Conservation (phyloP, 129 eudicot species). For the Centella asiatica region DNA sequence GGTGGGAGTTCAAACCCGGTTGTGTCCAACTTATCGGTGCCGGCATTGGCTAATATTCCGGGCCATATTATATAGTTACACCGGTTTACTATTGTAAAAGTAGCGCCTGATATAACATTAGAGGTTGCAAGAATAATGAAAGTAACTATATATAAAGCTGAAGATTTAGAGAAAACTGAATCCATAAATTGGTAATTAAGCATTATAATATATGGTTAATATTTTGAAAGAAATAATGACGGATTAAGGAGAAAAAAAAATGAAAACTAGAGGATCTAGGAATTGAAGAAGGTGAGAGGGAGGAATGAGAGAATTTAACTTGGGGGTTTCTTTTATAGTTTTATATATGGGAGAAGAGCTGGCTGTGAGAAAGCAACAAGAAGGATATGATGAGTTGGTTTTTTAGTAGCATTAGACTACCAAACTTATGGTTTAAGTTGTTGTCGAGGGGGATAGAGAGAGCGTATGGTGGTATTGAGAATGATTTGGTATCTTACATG, state of each 20-base stretch:
- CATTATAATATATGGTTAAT: not conserved
- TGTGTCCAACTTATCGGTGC: constrained; percentile 38
- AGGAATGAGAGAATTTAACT: not conserved
- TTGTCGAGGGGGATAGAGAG: not conserved
- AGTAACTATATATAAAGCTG: not conserved
- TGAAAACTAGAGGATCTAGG: not conserved
- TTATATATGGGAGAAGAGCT: not conserved
- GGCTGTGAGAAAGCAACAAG: not conserved
- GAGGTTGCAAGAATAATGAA: constrained; percentile 13
- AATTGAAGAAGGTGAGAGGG: not conserved
- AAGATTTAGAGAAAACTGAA: not conserved
- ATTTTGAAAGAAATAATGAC: too few relatives aligned
- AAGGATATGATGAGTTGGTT: not conserved
- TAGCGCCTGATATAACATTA: constrained; percentile 41
- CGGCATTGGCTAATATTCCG: constrained; percentile 68
- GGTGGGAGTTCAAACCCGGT: constrained; percentile 62
- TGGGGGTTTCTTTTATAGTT: not conserved
- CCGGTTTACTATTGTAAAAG: constrained; percentile 48
- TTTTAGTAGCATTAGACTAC: not conserved
- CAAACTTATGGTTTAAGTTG: not conserved
- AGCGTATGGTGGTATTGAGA: not conserved
- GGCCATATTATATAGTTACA: constrained; percentile 66
- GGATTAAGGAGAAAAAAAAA: too few relatives aligned
- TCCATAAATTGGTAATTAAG: constrained; percentile 12
- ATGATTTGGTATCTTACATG: not conserved